These are phyloP conservation scores for Phyllosticta ampelicida DNA, from an alignment of 2,329 filamentous ascomycete genomes.

Conservation along the genomic window DNA sequence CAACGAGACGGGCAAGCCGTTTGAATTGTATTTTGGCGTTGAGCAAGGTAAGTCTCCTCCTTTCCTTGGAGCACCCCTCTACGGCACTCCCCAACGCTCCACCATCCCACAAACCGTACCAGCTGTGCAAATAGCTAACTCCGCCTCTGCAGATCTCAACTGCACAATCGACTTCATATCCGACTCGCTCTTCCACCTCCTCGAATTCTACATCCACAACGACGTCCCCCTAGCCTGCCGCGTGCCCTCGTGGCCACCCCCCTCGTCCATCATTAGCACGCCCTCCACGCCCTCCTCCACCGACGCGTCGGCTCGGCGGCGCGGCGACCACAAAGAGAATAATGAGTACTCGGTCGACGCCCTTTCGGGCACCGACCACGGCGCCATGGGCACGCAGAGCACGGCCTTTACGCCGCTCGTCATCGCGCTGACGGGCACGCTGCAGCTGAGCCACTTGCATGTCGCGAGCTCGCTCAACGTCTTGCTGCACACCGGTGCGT, in stretches of 20 bases:
- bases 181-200: conserved; percentile 75
- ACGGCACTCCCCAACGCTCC: too few species aligned
- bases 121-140: neutral
- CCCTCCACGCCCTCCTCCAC: conserved; percentile 13
- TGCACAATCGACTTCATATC: conserved; percentile 69
- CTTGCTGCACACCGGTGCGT: conserved; percentile 59
- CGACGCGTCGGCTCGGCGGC: neutral
- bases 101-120: too few species aligned
- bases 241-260: conserved; percentile 64
- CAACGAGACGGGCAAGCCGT: conserved; percentile 72
- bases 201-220: conserved; percentile 96
- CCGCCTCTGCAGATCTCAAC: conserved; percentile 54
- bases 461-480: conserved; percentile 85
- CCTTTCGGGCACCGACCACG: conserved; percentile 18
- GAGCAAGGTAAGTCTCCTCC: conserved; percentile 39
- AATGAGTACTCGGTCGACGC: conserved; percentile 29
- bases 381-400: conserved; percentile 23
- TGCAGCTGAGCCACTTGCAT: conserved; percentile 84
- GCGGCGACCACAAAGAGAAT: conserved; percentile 7
- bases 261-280: conserved; percentile 19
- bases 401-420: conserved; percentile 65
- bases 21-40: conserved; percentile 78
- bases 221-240: conserved; percentile 90
- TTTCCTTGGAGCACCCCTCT: too few species aligned
- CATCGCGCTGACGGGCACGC: conserved; percentile 77